Evolutionary conservation across 2,329 filamentous ascomycete genomes (phyloP).

Genomic region (Trichoderma atrobrunneum): DNA sequence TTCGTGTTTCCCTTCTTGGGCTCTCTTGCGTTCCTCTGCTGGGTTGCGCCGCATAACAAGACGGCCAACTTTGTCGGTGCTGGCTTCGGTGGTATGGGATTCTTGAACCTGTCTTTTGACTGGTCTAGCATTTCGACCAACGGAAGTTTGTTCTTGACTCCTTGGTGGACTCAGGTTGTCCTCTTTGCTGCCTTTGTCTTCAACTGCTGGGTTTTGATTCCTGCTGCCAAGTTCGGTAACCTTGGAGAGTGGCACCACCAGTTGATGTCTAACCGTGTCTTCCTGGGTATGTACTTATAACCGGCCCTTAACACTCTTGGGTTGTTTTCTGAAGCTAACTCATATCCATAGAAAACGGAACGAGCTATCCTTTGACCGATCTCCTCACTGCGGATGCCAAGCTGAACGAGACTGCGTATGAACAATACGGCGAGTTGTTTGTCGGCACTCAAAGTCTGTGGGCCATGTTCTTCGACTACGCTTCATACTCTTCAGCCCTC

Average conservation of each 20-base stretch:
- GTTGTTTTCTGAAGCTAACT: background rate
- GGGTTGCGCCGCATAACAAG: conserved; percentile 57
- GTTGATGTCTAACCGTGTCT: conserved; percentile 58
- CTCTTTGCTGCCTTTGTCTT: conserved; percentile 54
- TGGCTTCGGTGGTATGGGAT: conserved; percentile 60
- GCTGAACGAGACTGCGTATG: conserved; percentile 50
- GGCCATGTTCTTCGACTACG: conserved; percentile 60
- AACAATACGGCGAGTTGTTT: conserved; percentile 52
- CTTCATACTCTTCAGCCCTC: conserved; percentile 55
- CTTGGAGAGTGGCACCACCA: conserved; percentile 50
- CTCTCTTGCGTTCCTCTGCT: conserved; percentile 61
- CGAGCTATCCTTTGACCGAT: conserved; percentile 32
- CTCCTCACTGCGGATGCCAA: conserved; percentile 35
- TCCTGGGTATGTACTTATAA: conserved; percentile 33
- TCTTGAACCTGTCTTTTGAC: conserved; percentile 57
- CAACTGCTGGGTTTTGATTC: conserved; percentile 57
- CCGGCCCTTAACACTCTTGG: background rate
- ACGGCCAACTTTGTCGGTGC: conserved; percentile 60
- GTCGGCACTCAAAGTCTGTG: conserved; percentile 57
- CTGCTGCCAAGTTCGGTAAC: conserved; percentile 56
- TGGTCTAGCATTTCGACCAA: conserved; percentile 59
- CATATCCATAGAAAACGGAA: conserved; percentile 29
- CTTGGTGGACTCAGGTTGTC: conserved; percentile 58
- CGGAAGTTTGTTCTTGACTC: conserved; percentile 52
- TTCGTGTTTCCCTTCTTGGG: conserved; percentile 58